These are phyloP conservation scores for Calonectria montana DNA, from an alignment of 2,329 filamentous ascomycete species.

Conservation along the genomic window DNA sequence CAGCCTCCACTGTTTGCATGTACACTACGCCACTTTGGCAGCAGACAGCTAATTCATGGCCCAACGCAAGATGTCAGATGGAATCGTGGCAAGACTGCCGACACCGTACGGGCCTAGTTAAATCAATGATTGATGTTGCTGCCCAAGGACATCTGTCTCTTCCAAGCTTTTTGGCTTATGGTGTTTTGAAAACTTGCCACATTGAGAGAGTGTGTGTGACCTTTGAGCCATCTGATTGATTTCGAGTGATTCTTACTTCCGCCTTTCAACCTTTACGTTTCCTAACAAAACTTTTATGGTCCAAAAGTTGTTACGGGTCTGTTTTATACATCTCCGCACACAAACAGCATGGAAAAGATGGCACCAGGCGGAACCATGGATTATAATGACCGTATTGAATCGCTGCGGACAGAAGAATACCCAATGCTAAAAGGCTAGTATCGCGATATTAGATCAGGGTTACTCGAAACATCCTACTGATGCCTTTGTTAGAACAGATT, in stretches of 20 bases:
- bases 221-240: neutral
- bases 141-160: neutral
- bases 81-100: neutral
- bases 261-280: neutral
- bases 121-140: neutral
- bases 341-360: neutral
- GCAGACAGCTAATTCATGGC: neutral
- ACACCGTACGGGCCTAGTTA: too few relatives aligned
- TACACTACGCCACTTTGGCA: neutral
- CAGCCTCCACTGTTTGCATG: neutral
- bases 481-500: neutral
- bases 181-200: too few relatives aligned
- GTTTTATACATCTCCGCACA: neutral
- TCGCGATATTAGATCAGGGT: too few relatives aligned
- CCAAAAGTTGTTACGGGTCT: too few relatives aligned
- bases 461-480: neutral
- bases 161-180: neutral
- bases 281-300: neutral
- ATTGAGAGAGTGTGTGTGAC: too few relatives aligned
- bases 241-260: neutral
- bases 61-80: neutral
- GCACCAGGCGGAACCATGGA: neutral
- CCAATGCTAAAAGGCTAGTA: neutral
- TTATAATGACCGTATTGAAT: neutral
- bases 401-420: neutral